These are phyloP conservation scores for Oxyria digyna DNA, from an alignment of 148 eudicot genomes.

Conservation along the genomic window DNA sequence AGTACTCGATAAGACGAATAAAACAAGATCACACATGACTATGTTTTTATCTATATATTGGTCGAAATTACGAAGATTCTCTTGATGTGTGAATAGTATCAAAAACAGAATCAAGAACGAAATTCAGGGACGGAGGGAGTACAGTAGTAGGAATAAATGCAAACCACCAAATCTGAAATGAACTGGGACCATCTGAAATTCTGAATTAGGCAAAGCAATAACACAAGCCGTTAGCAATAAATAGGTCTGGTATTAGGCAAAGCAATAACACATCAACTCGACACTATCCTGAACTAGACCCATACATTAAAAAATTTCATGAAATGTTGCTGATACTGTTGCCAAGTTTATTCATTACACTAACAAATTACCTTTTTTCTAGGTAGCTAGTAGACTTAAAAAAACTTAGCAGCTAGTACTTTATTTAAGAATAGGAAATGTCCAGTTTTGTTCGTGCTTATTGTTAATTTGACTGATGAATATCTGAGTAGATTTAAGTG, in stretches of 20 bases:
- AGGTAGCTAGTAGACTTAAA: background rate
- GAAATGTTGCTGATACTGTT: background rate
- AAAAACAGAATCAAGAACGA: no score
- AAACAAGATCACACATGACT: no score
- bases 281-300: background rate
- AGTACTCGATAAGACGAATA: no score
- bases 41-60: no score
- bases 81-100: no score
- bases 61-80: no score
- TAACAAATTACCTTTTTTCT: no score
- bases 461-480: background rate
- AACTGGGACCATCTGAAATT: background rate
- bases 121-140: no score
- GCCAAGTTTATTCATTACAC: background rate
- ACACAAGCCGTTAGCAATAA: background rate
- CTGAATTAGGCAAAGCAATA: no score
- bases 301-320: background rate
- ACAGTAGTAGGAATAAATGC: background rate
- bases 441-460: background rate
- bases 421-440: background rate
- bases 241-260: background rate
- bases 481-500: background rate
- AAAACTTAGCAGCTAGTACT: background rate
- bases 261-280: background rate
- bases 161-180: background rate